Base-by-base conservation (phyloP, 306 rosid species). In the Quercus wislizeni region DNA sequence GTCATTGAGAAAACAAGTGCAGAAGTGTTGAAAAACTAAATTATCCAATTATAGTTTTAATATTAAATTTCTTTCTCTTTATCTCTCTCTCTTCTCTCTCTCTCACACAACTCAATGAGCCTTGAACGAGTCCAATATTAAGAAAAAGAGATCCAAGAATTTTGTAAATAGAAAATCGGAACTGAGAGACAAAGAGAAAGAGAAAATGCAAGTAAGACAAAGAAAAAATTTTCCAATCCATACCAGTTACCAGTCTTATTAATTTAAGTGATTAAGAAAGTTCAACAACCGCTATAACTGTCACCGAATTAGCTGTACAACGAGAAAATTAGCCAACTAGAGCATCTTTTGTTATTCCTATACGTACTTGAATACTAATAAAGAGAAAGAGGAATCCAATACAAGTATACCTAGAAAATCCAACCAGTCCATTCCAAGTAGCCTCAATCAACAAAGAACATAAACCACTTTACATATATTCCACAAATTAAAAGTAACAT, bases 11-110 rank as follows among this genome's bases (percentile, higher is more conserved):
- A 86, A 74, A 57, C 88, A 85, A 84, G 86, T 87, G 92, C 88
- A 74, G 98, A 90, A 94, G 99, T 81, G 99, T 91, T 94, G 99
- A 74, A 82, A 80, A 87, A 74, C 83, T 77, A 83, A 80, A 84
- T 79, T 87, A 85, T 82, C 58, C 31, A 2, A n/a, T 52, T 73
- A 15, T 55, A 8, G 28, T 31, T 27, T 80, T 79, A 51, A 63
- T 71, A 33, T 65, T 41, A 33, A 69, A 69, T 30, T 43, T 57
- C 30, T 28, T n/a, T 56, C 25, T 61, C 3, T 33, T 23, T 49
- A 8, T 20, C 31, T 55, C 27, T 72, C 15, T 31, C 6, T 79
- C 17, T 38, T 73, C 27, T 68, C 6, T 74, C 18, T 72, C 30
- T 72, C 85, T 83, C 64, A 51, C 15, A 46, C 15, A 78, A 35